Percentiles rank a stretch among this genome's conserved stretches.
phyloP scores from a whole-genome alignment of 305 asterid genomes.

The Rubia occidens region DNA sequence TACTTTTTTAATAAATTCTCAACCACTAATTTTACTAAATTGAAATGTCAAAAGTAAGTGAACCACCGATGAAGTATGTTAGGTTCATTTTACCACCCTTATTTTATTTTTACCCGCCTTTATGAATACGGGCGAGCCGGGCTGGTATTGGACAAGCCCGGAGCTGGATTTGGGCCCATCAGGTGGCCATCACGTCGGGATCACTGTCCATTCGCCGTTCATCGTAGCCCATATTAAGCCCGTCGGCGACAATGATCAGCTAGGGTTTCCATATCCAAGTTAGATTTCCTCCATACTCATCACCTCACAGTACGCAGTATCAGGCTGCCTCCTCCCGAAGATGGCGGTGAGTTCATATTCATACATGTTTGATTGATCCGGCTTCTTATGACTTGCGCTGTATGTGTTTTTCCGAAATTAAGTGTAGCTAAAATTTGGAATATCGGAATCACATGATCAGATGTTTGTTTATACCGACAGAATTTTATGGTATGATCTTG shows the following conservation, averaged over 20 bases:
- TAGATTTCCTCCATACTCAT: not conserved
- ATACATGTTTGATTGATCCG: not conserved
- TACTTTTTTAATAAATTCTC: no score
- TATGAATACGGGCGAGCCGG: slow-evolving; percentile 18
- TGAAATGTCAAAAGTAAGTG: no score
- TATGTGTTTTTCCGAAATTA: not conserved
- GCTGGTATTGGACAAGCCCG: slow-evolving; percentile 21
- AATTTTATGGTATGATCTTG: not conserved
- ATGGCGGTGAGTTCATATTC: slow-evolving; percentile 10
- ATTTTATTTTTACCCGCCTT: no score
- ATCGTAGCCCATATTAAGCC: slow-evolving; percentile 18
- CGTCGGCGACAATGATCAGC: slow-evolving; percentile 6
- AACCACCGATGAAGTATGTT: no score
- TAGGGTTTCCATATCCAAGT: slow-evolving; percentile 7
- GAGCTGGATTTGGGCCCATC: slow-evolving; percentile 17
- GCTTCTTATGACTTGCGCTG: not conserved
- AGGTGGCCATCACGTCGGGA: not conserved
- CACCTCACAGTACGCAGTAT: not conserved
- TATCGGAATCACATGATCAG: no score
- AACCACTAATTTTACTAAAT: no score
- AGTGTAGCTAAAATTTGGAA: not conserved
- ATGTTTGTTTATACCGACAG: no score
- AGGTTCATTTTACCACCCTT: no score
- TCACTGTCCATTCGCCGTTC: not conserved
- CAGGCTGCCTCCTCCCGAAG: not conserved